These are phyloP conservation scores for Lavandula angustifolia DNA, from an alignment of 257 asterid species.

Conservation along the genomic window DNA sequence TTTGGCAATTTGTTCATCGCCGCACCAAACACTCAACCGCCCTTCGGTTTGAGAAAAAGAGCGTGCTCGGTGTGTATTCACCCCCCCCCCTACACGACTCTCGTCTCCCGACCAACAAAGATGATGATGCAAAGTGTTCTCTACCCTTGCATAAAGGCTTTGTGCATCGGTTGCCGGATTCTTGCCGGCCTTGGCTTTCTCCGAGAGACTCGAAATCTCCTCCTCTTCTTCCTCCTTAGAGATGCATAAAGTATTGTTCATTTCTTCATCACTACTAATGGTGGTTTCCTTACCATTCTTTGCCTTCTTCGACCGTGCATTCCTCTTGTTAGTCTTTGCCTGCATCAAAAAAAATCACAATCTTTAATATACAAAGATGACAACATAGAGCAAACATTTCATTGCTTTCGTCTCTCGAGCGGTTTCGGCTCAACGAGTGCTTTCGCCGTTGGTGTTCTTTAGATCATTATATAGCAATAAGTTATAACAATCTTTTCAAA, in stretches of 20 bases:
- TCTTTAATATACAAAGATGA: constrained; percentile 21
- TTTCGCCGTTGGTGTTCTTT: too few species aligned
- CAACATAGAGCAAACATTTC: too few species aligned
- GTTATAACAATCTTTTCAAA: too few species aligned
- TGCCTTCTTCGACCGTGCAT: constrained; percentile 40
- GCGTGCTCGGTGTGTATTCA: too few species aligned
- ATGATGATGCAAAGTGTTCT: not conserved
- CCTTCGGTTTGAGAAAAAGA: too few species aligned
- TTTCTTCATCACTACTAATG: constrained; percentile 42
- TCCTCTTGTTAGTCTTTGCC: constrained; percentile 41
- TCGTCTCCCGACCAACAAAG: too few species aligned
- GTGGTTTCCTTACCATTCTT: constrained; percentile 36
- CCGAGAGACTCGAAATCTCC: constrained; percentile 37
- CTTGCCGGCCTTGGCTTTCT: constrained; percentile 60
- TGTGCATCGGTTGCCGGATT: constrained; percentile 87
- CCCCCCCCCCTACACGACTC: too few species aligned
- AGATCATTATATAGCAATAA: too few species aligned
- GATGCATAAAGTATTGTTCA: constrained; percentile 40
- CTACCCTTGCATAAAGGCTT: constrained; percentile 93
- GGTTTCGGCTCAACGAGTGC: too few species aligned
- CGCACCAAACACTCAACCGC: too few species aligned
- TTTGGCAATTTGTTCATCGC: too few species aligned
- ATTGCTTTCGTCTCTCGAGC: too few species aligned
- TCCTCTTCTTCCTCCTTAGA: constrained; percentile 54
- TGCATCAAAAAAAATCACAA: constrained; percentile 30